These are phyloP conservation scores for Catenaria anguillulae DNA, from an alignment of 371 early-diverging fungal genomes.

Conservation along the genomic window DNA sequence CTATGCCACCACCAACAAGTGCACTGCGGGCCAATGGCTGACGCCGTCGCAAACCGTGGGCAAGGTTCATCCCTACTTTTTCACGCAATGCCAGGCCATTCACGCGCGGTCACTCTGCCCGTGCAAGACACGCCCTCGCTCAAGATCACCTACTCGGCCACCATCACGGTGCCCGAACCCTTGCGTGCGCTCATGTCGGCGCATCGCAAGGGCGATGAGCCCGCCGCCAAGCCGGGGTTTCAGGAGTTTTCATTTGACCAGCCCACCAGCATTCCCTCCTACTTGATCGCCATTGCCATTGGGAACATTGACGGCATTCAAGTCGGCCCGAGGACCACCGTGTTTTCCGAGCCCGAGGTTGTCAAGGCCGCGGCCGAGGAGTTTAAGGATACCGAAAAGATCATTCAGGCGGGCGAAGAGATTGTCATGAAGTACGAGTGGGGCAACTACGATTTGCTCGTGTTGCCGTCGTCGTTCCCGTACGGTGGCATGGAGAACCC, in stretches of 20 bases:
- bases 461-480: slow-evolving; percentile 31
- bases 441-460: slow-evolving; percentile 90
- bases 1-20: slow-evolving; percentile 65
- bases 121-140: slow-evolving; percentile 87
- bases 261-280: slow-evolving; percentile 62
- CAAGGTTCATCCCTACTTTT: slow-evolving; percentile 82
- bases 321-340: slow-evolving; percentile 81
- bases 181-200: slow-evolving; percentile 40
- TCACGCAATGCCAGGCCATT: slow-evolving; percentile 89
- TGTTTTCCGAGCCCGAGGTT: slow-evolving; percentile 89
- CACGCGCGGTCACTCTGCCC: slow-evolving; percentile 86
- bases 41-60: slow-evolving; percentile 86
- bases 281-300: slow-evolving; percentile 84
- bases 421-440: slow-evolving; percentile 67
- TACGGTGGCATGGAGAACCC: slow-evolving; percentile 86
- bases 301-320: slow-evolving; percentile 64
- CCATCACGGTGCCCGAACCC: slow-evolving; percentile 50
- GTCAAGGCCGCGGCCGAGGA: slow-evolving; percentile 84
- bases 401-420: slow-evolving; percentile 67
- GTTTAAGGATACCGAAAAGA: slow-evolving; percentile 81
- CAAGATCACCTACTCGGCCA: slow-evolving; percentile 78
- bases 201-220: slow-evolving; percentile 17
- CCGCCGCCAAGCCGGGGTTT: slow-evolving; percentile 2
- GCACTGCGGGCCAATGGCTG: slow-evolving; percentile 82
- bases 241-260: slow-evolving; percentile 49